Evolutionary conservation across 2,329 filamentous ascomycete genomes (phyloP).

Genomic region (Alternaria brassicae): DNA sequence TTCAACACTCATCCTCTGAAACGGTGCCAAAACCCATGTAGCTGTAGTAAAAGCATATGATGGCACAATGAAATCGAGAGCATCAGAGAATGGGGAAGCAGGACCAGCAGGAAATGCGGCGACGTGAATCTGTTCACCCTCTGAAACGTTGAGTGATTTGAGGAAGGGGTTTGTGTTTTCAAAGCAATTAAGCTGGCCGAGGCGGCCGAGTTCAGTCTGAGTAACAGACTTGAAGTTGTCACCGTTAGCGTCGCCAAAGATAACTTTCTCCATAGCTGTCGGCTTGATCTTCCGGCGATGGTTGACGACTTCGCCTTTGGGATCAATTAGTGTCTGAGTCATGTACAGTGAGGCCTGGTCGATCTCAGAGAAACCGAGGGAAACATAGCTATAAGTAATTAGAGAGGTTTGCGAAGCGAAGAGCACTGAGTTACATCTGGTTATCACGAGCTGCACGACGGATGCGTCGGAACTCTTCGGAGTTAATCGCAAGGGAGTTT

Average conservation of each 20-base stretch:
- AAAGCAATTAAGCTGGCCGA: conserved; percentile 51
- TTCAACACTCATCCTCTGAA: conserved; percentile 61
- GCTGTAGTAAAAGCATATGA: conserved; percentile 65
- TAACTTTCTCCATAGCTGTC: conserved; percentile 52
- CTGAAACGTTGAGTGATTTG: conserved; percentile 50
- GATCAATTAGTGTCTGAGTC: conserved; percentile 48
- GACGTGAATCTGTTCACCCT: conserved; percentile 51
- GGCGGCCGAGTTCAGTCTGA: conserved; percentile 39
- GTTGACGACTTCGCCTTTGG: conserved; percentile 47
- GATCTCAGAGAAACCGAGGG: conserved; percentile 55
- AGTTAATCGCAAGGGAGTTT: conserved; percentile 53
- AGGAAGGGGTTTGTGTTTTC: conserved; percentile 53
- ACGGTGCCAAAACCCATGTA: conserved; percentile 63
- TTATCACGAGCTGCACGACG: conserved; percentile 46
- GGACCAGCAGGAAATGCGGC: conserved; percentile 54
- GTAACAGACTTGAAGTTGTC: conserved; percentile 48
- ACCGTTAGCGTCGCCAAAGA: conserved; percentile 51
- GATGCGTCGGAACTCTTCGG: conserved; percentile 55
- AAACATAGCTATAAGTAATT: conserved; percentile 62
- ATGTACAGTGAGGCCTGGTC: conserved; percentile 51
- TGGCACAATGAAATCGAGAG: conserved; percentile 61
- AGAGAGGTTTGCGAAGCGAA: no score
- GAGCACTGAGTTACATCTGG: conserved; percentile 47
- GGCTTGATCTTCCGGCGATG: conserved; percentile 54
- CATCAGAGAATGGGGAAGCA: no score